phyloP scores from a whole-genome alignment of 768 basidiomycete genomes.

The Lentinula sp. region DNA sequence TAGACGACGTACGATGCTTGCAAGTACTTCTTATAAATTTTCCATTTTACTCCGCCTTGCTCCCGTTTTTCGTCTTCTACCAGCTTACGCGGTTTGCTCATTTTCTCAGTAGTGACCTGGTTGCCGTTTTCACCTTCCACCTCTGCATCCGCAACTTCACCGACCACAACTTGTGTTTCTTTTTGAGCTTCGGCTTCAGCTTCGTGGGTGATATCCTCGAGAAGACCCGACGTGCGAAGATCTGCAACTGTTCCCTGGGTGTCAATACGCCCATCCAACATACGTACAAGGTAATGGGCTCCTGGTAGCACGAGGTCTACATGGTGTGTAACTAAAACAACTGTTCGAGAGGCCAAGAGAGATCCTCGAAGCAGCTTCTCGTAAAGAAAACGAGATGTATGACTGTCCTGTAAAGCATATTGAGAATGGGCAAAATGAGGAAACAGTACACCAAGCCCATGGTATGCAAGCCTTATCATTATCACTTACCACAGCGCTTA shows the following conservation, averaged over 20 bases:
- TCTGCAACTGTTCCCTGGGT: constrained; percentile 65
- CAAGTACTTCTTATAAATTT: constrained; percentile 61
- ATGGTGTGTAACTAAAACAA: constrained; percentile 78
- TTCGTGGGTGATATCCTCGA: constrained; percentile 53
- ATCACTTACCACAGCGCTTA: constrained; percentile 70
- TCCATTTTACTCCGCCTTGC: constrained; percentile 78
- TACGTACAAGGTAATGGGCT: constrained; percentile 66
- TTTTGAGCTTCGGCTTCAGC: constrained; percentile 43
- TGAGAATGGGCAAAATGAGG: background rate
- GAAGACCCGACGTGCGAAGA: constrained; percentile 50
- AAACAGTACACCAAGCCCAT: too few species aligned
- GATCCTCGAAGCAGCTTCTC: constrained; percentile 64
- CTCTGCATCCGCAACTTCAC: constrained; percentile 18
- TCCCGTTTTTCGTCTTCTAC: constrained; percentile 81
- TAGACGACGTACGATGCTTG: constrained; percentile 53
- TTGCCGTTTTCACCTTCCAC: constrained; percentile 19
- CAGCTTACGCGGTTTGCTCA: constrained; percentile 66
- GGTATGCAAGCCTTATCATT: background rate
- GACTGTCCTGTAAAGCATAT: constrained; percentile 45
- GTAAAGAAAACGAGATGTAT: constrained; percentile 58
- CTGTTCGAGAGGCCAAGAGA: constrained; percentile 61
- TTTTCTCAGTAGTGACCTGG: constrained; percentile 19
- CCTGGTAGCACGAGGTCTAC: constrained; percentile 77
- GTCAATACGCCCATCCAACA: constrained; percentile 80
- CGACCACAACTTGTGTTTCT: constrained; percentile 33